Percentiles rank a stretch among this genome's conserved stretches.
phyloP scores from a whole-genome alignment of 2,329 filamentous ascomycete genomes.

The Aureobasidium lini region DNA sequence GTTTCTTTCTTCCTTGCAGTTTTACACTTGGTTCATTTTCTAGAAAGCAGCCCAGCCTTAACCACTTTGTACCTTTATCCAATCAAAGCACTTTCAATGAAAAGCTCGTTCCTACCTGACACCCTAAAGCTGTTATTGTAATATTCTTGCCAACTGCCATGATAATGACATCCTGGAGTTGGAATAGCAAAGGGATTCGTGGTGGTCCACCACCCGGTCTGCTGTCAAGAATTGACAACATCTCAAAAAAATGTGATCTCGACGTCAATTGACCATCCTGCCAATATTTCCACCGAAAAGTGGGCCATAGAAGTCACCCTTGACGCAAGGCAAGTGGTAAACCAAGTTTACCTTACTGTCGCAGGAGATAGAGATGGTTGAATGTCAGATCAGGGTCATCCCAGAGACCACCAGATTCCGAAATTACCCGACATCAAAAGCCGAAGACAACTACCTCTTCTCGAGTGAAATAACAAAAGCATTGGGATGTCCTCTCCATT shows the following conservation, averaged over 20 bases:
- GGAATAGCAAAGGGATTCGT: no score
- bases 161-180: no score
- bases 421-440: not conserved
- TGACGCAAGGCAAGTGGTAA: no score
- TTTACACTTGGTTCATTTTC: constrained; percentile 1
- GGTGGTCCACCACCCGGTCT: no score
- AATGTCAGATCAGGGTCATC: not conserved
- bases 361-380: not conserved
- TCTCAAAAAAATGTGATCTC: no score
- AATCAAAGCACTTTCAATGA: not conserved
- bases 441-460: not conserved
- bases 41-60: not conserved
- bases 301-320: no score
- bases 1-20: not conserved
- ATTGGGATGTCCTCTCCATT: no score
- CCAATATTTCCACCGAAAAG: no score
- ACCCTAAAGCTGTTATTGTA: no score
- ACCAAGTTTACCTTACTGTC: not conserved
- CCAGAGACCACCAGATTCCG: not conserved
- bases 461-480: not conserved
- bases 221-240: no score
- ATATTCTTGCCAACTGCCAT: not conserved
- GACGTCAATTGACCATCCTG: no score
- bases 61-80: constrained; percentile 1
- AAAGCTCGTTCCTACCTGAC: no score